Base-by-base conservation (phyloP, 176 grass and related monocot genomes). In the Pontederia paniculata region DNA sequence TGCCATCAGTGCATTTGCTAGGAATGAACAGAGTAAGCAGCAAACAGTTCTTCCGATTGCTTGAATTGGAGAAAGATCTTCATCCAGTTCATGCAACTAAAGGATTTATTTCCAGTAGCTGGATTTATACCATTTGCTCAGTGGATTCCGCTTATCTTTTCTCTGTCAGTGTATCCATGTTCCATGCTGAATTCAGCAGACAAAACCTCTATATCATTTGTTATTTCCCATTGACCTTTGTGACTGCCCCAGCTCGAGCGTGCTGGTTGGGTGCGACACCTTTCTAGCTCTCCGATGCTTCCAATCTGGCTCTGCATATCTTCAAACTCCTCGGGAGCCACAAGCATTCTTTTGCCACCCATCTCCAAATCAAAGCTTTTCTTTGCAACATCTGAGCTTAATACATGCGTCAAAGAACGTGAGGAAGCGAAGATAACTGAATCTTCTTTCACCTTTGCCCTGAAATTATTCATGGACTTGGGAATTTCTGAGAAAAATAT, bases 281-380 rank as follows among this genome's bases (percentile, higher is more conserved):
- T 74, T 60, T 90, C 86, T 49, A 86, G 22, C 31, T 54, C 64
- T 56, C 81, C 75, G 37, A 77, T 65, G 59, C 72, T 75, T 31
- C 72, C 80, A 17, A 97, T 81, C 61, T 90, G 80, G 50, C 71
- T 60, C 50, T 81, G 56, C 45, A 82, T 84, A 28, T 88, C 93
- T 45, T 82, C 80, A 60, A 91, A 90, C 70, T 91, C 83, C 59
- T 85, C 78, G 1, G 74, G 70, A 4, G 67, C 80, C 14, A 80
- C 73, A 58, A 73, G 61, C 66, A 88, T 71, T 76, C 75, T 46
- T 51, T 77, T 67, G 45, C 70, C 57, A 50, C 55, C 61, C 63
- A 71, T 54, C 31, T 70, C 70, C 47, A 82, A 60, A 57, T 98
- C 80, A 53, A 91, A 90, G 67, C 80, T 81, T 8, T 76, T 79